These are phyloP conservation scores for Hura crepitans DNA, from an alignment of 441 rosid species.

Conservation along the genomic window DNA sequence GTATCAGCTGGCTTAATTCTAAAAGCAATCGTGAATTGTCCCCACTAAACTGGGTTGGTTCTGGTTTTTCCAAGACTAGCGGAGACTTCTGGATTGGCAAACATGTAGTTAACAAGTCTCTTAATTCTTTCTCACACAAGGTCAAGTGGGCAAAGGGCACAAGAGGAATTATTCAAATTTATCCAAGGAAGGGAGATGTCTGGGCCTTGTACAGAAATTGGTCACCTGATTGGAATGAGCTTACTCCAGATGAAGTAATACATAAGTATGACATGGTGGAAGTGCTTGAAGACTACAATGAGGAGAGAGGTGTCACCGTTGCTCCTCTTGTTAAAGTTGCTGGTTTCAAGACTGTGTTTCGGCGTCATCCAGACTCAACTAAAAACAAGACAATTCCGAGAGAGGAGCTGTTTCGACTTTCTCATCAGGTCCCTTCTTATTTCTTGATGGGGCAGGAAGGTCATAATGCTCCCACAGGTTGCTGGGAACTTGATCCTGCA, in stretches of 20 bases:
- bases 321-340: conserved; percentile 62
- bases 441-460: conserved; percentile 72
- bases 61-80: conserved; percentile 75
- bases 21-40: conserved; percentile 63
- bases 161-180: conserved; percentile 61
- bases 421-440: conserved; percentile 81
- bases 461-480: conserved; percentile 53
- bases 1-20: conserved; percentile 87
- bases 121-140: conserved; percentile 77
- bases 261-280: conserved; percentile 87
- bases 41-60: conserved; percentile 63
- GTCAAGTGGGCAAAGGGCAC: conserved; percentile 68
- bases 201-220: conserved; percentile 90
- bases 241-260: conserved; percentile 56
- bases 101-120: conserved; percentile 45
- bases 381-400: conserved; percentile 45
- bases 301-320: conserved; percentile 47
- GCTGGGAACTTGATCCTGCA: conserved; percentile 85
- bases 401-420: conserved; percentile 83
- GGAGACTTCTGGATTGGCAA: conserved; percentile 83
- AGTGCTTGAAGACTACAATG: conserved; percentile 63
- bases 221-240: conserved; percentile 74
- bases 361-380: conserved; percentile 38
- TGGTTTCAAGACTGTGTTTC: conserved; percentile 67
- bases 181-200: conserved; percentile 73